phyloP scores from a whole-genome alignment of 495 filamentous ascomycete genomes.

The Astrothelium subdiscretum region DNA sequence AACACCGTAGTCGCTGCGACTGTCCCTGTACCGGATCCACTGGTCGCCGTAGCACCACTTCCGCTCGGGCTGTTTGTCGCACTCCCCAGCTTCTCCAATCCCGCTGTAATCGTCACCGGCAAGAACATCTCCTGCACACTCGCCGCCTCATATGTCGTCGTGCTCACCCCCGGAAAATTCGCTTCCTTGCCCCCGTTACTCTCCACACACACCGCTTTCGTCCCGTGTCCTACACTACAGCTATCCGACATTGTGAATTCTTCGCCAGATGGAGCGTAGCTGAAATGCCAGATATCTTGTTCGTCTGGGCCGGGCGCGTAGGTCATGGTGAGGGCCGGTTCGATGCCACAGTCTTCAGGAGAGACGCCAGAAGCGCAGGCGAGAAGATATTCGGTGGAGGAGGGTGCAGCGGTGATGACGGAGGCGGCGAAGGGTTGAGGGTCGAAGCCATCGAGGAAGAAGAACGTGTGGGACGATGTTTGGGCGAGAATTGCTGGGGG shows the following conservation, averaged over 20 bases:
- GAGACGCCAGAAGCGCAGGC: constrained; percentile 30
- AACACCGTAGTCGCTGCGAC: not conserved
- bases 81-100: not conserved
- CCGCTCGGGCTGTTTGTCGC: not conserved
- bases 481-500: not conserved
- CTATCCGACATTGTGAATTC: not conserved
- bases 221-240: not conserved
- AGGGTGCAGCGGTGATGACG: constrained; percentile 29
- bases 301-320: not conserved
- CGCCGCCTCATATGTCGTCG: not conserved
- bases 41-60: not conserved
- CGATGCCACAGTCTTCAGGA: constrained; percentile 27
- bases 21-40: not conserved
- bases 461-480: not conserved
- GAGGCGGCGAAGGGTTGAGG: constrained; percentile 30
- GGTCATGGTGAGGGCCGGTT: constrained; percentile 23
- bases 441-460: constrained; percentile 31
- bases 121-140: not conserved
- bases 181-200: not conserved
- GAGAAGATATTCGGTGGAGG: constrained; percentile 33
- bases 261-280: not conserved
- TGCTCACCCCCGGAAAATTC: not conserved
- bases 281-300: not conserved
- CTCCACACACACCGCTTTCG: not conserved
- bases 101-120: not conserved